Percentiles rank a stretch among this genome's conserved stretches.
These are phyloP conservation scores for Abrus pulchellus DNA, from an alignment of 306 rosid genomes.

Conservation along the genomic window DNA sequence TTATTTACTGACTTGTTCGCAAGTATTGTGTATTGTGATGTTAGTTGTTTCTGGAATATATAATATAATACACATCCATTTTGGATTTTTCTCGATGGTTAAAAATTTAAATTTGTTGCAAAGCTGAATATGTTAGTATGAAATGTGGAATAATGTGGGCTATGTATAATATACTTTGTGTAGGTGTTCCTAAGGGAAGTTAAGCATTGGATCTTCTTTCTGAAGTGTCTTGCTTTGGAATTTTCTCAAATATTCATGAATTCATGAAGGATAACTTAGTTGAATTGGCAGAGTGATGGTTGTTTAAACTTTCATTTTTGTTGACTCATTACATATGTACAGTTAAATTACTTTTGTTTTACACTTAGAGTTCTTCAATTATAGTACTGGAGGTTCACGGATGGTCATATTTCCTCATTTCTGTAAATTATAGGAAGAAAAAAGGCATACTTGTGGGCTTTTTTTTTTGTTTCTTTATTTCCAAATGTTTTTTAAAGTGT, in stretches of 20 bases:
- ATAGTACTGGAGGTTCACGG: neutral
- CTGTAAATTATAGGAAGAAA: neutral
- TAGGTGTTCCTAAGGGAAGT: slow-evolving; percentile 17
- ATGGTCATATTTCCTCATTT: neutral
- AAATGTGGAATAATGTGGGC: slow-evolving; percentile 20
- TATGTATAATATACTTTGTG: slow-evolving; percentile 9
- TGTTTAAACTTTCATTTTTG: slow-evolving; percentile 9
- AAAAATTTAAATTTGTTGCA: neutral
- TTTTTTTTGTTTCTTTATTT: neutral
- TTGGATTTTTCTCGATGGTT: neutral
- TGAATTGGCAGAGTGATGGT: slow-evolving; percentile 4
- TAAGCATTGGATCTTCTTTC: neutral
- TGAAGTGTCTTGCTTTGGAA: neutral
- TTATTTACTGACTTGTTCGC: slow-evolving; percentile 14
- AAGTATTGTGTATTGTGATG: slow-evolving; percentile 15
- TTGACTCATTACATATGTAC: neutral
- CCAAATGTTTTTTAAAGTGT: neutral
- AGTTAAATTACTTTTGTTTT: neutral
- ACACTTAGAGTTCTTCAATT: neutral
- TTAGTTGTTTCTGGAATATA: neutral
- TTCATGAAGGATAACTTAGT: slow-evolving; percentile 17
- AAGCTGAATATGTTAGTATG: slow-evolving; percentile 16
- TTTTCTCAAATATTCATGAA: neutral
- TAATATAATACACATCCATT: neutral
- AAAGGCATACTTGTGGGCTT: slow-evolving; percentile 13